These are phyloP conservation scores for Talaromyces liani DNA, from an alignment of 495 filamentous ascomycete species.

Conservation along the genomic window DNA sequence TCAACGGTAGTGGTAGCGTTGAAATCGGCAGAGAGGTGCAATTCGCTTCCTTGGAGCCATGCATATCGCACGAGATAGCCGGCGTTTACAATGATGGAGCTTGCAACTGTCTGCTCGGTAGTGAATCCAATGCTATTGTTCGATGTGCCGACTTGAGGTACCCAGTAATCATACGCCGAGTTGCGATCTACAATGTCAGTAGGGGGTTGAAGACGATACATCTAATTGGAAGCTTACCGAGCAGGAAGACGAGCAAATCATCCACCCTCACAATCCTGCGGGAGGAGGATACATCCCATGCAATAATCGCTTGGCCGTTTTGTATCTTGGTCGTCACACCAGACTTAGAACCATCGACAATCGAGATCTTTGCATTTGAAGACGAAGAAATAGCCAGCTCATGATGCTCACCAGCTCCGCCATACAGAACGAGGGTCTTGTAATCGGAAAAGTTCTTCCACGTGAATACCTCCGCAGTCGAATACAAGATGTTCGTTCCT, in stretches of 20 bases:
- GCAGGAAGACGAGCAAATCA: conserved; percentile 46
- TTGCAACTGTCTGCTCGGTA: conserved; percentile 30
- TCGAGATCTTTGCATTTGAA: neutral
- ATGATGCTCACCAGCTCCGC: conserved; percentile 60
- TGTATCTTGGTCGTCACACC: conserved; percentile 31
- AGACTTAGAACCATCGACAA: conserved; percentile 39
- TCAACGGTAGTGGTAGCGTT: conserved; percentile 62
- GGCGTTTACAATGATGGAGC: conserved; percentile 58
- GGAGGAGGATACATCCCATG: conserved; percentile 45
- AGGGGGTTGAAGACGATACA: neutral
- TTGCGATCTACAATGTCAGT: conserved; percentile 24
- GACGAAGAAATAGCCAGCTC: conserved; percentile 51
- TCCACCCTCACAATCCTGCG: conserved; percentile 50
- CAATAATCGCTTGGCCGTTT: conserved; percentile 32
- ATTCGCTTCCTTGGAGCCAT: conserved; percentile 35
- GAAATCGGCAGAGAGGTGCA: conserved; percentile 62
- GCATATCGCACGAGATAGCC: conserved; percentile 70
- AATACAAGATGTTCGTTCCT: conserved; percentile 60
- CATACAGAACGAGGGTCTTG: conserved; percentile 63
- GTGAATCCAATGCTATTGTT: conserved; percentile 28
- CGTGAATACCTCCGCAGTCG: conserved; percentile 68
- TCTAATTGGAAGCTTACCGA: conserved; percentile 24
- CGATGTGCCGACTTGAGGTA: conserved; percentile 41
- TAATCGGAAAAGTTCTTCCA: conserved; percentile 54
- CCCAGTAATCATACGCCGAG: conserved; percentile 72